phyloP scores from a whole-genome alignment of 331 rosid species.

The Saraca asoca region DNA sequence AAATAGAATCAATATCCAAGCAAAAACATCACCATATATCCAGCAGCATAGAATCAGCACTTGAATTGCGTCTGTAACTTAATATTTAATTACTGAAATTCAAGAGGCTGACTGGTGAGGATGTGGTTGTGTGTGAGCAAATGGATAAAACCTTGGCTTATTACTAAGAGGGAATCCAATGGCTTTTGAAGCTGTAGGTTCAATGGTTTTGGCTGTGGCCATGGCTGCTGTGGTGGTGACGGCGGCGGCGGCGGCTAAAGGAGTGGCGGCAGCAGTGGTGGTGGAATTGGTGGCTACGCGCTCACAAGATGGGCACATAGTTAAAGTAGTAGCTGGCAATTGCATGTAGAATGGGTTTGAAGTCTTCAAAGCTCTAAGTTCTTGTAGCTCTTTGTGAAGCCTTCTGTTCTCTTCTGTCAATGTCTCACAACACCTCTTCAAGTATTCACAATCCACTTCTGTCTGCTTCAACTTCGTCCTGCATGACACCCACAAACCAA shows the following conservation, averaged over 20 bases:
- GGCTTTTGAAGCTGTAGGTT: conserved; percentile 34
- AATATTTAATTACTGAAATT: conserved; percentile 5
- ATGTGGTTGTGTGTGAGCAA: conserved; percentile 40
- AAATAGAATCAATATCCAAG: conserved; percentile 33
- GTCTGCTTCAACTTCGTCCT: conserved; percentile 88
- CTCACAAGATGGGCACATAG: conserved; percentile 91
- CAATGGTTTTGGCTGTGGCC: not conserved
- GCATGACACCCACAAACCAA: not conserved
- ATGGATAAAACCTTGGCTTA: conserved; percentile 50
- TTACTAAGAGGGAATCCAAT: conserved; percentile 46
- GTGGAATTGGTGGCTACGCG: conserved; percentile 58
- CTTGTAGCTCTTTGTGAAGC: conserved; percentile 77
- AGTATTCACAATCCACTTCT: conserved; percentile 76
- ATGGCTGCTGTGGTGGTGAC: conserved; percentile 16
- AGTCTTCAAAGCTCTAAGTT: conserved; percentile 69
- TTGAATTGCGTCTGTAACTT: conserved; percentile 11
- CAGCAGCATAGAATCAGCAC: conserved; percentile 1
- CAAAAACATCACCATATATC: not conserved
- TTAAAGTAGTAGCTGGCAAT: conserved; percentile 78
- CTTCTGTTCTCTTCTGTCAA: conserved; percentile 73
- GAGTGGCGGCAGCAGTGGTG: conserved; percentile 28
- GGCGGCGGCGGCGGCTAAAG: conserved; percentile 18
- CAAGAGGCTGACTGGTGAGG: conserved; percentile 44
- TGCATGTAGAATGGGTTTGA: conserved; percentile 74
- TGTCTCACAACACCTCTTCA: conserved; percentile 77